Conservation (phyloP, 1,284 basidiomycete genomes). For the Heterobasidion occidentale region DNA sequence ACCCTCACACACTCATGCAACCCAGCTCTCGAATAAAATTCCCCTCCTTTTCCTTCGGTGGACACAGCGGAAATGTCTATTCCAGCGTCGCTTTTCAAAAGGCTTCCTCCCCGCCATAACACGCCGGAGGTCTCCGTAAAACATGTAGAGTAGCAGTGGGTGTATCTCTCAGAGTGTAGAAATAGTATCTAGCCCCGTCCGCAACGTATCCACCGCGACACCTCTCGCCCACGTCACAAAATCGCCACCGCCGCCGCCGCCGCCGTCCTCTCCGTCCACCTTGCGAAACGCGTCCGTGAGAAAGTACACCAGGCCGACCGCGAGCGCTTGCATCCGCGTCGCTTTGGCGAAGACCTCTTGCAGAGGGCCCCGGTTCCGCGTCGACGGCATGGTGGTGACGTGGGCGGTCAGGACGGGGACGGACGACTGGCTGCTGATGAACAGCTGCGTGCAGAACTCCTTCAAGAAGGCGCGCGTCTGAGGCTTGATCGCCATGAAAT, state of each 20-base stretch:
- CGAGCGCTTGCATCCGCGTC: conserved; percentile 47
- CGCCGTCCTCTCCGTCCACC: conserved; percentile 16
- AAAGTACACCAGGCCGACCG: conserved; percentile 66
- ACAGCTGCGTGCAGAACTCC: conserved; percentile 59
- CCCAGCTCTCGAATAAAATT: conserved; percentile 64
- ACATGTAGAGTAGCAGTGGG: neutral
- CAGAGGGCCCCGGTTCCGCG: conserved; percentile 50
- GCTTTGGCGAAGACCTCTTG: conserved; percentile 71
- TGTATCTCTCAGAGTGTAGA: conserved; percentile 25
- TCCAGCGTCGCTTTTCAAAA: conserved; percentile 72
- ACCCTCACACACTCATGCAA: neutral
- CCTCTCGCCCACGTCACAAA: conserved; percentile 58
- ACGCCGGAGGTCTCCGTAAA: neutral
- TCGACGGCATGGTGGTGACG: conserved; percentile 28
- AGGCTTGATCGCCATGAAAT: conserved; percentile 69
- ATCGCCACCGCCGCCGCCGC: conserved; percentile 31
- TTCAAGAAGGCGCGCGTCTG: conserved; percentile 60
- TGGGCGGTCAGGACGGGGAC: conserved; percentile 50
- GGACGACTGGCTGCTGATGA: conserved; percentile 66
- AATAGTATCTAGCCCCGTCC: conserved; percentile 49
- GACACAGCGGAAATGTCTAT: conserved; percentile 63
- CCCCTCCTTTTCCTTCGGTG: conserved; percentile 69
- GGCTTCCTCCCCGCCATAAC: conserved; percentile 6
- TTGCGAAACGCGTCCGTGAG: conserved; percentile 41
- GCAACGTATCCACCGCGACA: conserved; percentile 61